Evolutionary conservation across 805 yeast genomes (phyloP).

Genomic region (Kazachstania africana): DNA sequence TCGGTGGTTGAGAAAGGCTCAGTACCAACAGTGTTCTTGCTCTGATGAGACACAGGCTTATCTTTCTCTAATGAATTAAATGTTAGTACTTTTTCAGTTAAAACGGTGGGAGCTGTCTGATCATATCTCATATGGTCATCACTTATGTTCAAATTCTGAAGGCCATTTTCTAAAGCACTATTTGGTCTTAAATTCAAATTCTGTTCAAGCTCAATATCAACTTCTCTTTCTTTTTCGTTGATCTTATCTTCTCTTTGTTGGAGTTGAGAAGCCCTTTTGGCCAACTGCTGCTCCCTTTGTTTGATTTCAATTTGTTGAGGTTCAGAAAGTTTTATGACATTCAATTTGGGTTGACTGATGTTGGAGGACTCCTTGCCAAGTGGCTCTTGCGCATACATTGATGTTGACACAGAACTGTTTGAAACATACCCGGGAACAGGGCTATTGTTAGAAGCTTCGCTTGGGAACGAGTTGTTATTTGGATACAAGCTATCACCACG

Average conservation of each 20-base stretch:
- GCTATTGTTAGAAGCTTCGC: no score
- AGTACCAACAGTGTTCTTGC: background rate
- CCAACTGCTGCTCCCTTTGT: conserved; percentile 8
- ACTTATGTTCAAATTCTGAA: conserved; percentile 9
- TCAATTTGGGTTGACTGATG: no score
- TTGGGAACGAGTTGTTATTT: no score
- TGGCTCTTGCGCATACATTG: background rate
- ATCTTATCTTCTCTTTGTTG: conserved; percentile 5
- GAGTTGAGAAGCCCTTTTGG: conserved; percentile 3
- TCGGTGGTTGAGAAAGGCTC: background rate
- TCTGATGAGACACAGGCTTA: background rate
- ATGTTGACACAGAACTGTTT: no score
- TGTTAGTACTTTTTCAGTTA: no score
- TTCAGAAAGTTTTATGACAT: conserved; percentile 16
- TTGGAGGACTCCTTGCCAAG: no score
- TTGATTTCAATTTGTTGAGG: conserved; percentile 16
- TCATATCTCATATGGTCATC: no score
- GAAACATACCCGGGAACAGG: no score
- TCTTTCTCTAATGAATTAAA: background rate
- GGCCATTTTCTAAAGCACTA: conserved; percentile 12
- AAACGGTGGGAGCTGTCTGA: no score
- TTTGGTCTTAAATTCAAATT: conserved; percentile 12
- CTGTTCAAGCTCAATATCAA: background rate
- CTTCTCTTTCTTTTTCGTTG: conserved; percentile 2
- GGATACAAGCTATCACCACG: no score